These are phyloP conservation scores for Meyerozyma smithsonii DNA, from an alignment of 1,139 yeast genomes.

Conservation along the genomic window DNA sequence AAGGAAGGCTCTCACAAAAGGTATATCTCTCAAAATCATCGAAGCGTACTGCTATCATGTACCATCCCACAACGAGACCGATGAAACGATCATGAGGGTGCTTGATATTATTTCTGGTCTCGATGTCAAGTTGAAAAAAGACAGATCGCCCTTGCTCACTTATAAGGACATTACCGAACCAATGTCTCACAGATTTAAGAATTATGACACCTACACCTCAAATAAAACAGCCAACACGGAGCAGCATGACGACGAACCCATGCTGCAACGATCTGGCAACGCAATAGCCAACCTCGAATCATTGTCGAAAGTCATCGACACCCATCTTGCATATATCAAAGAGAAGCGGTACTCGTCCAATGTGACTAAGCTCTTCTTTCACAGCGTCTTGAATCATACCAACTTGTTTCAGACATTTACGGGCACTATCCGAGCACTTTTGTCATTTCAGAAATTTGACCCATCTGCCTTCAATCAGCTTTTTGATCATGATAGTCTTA, in stretches of 20 bases:
- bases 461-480: conserved; percentile 15
- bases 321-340: conserved; percentile 23
- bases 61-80: conserved; percentile 11
- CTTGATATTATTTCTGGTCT: conserved; percentile 31
- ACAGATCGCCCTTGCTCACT: conserved; percentile 9
- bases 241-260: background rate
- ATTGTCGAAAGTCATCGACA: conserved; percentile 19
- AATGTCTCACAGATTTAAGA: conserved; percentile 27
- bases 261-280: conserved; percentile 18
- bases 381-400: conserved; percentile 36
- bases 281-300: conserved; percentile 27
- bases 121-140: conserved; percentile 11
- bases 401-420: conserved; percentile 32
- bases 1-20: conserved; percentile 29
- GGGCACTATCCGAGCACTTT: conserved; percentile 24
- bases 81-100: conserved; percentile 24
- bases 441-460: conserved; percentile 17
- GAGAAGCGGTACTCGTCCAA: conserved; percentile 12
- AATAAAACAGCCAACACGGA: background rate
- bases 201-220: conserved; percentile 15
- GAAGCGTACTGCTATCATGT: conserved; percentile 33
- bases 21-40: conserved; percentile 29
- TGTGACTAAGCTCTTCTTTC: conserved; percentile 29
- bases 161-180: conserved; percentile 29
- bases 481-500: conserved; percentile 28